phyloP scores from a whole-genome alignment of 768 basidiomycete genomes.

The Mycena epipterygia region DNA sequence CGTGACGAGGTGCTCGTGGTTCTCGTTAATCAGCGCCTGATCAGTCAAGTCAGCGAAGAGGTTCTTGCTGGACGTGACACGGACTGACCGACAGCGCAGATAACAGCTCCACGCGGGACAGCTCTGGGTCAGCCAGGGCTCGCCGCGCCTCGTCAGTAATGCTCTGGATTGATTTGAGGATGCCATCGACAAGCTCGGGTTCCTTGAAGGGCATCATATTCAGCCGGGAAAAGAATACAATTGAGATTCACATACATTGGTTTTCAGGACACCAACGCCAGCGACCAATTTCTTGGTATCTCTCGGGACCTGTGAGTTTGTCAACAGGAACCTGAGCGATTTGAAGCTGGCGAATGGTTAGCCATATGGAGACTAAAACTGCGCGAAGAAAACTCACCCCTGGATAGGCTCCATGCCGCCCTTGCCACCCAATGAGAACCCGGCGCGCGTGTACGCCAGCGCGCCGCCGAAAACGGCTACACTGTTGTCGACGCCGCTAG shows the following conservation, averaged over 20 bases:
- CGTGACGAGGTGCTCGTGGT: slow-evolving; percentile 86
- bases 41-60: slow-evolving; percentile 31
- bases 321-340: slow-evolving; percentile 89
- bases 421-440: slow-evolving; percentile 71
- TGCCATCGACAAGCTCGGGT: slow-evolving; percentile 85
- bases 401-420: slow-evolving; percentile 89
- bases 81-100: slow-evolving; percentile 76
- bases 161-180: slow-evolving; percentile 85
- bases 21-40: slow-evolving; percentile 88
- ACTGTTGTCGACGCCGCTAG: slow-evolving; percentile 97
- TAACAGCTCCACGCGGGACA: slow-evolving; percentile 76
- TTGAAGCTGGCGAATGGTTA: slow-evolving; percentile 75
- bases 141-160: slow-evolving; percentile 88
- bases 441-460: slow-evolving; percentile 87
- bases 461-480: slow-evolving; percentile 95
- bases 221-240: slow-evolving; percentile 27
- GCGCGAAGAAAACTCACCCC: slow-evolving; percentile 68
- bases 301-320: slow-evolving; percentile 93
- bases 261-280: slow-evolving; percentile 82
- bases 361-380: slow-evolving; percentile 24
- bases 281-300: slow-evolving; percentile 96
- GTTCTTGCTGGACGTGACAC: slow-evolving; percentile 10
- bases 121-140: slow-evolving; percentile 79
- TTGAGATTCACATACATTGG: slow-evolving; percentile 57
- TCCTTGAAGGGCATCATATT: slow-evolving; percentile 55